Percentiles rank a stretch among this genome's conserved stretches.
These are phyloP conservation scores for Dactylorhiza incarnata DNA, from an alignment of 106 monocot genomes.

Conservation along the genomic window DNA sequence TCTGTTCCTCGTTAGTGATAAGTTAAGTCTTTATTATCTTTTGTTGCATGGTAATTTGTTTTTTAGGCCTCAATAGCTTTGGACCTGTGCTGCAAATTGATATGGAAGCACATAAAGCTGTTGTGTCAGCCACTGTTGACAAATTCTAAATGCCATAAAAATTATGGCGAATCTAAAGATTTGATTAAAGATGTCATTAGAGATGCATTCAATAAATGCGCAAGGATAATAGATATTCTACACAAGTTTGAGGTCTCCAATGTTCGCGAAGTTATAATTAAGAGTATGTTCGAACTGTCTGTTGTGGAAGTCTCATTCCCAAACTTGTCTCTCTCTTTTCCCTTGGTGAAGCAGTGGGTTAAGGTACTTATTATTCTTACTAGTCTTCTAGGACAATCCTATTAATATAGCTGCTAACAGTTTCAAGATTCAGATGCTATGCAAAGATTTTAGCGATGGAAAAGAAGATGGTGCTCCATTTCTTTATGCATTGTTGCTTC, in stretches of 20 bases:
- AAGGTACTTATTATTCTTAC: slow-evolving; percentile 42
- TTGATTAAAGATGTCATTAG: slow-evolving; percentile 28
- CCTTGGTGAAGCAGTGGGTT: slow-evolving; percentile 75
- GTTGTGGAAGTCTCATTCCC: slow-evolving; percentile 22
- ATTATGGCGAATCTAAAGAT: slow-evolving; percentile 8
- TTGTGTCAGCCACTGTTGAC: slow-evolving; percentile 8
- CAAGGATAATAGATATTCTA: slow-evolving; percentile 33
- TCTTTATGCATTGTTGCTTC: slow-evolving; percentile 38
- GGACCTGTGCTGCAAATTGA: slow-evolving; percentile 29
- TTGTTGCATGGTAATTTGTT: neutral
- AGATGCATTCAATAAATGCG: slow-evolving; percentile 41
- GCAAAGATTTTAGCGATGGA: slow-evolving; percentile 40
- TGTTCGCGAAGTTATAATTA: slow-evolving; percentile 26
- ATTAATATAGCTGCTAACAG: slow-evolving; percentile 13
- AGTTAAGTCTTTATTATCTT: neutral
- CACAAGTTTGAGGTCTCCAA: slow-evolving; percentile 22
- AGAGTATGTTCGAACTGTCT: slow-evolving; percentile 34
- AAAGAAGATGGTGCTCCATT: slow-evolving; percentile 36
- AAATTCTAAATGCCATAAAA: slow-evolving; percentile 9
- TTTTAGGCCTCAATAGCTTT: slow-evolving; percentile 38
- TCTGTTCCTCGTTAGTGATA: neutral
- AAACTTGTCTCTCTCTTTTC: slow-evolving; percentile 24
- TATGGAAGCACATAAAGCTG: slow-evolving; percentile 31
- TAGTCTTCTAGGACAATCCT: neutral
- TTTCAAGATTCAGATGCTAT: slow-evolving; percentile 41